Evolutionary conservation across 805 yeast species (phyloP).

Genomic region (Yamadazyma insecticola): DNA sequence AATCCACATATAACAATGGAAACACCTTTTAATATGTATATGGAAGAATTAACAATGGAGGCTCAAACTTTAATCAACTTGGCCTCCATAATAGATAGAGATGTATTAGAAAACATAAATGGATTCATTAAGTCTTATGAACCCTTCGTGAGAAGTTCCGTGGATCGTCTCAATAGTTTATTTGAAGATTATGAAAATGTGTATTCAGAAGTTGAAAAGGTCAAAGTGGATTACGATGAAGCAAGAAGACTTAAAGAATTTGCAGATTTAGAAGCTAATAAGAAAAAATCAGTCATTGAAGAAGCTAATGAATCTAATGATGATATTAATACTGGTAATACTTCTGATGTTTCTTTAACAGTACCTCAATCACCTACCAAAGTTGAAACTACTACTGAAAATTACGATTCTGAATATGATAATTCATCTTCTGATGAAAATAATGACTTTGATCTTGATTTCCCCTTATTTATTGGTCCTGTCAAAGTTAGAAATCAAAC

Average conservation of each 20-base stretch:
- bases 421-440: too few relatives aligned
- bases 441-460: slow-evolving; percentile 10
- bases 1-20: slow-evolving; percentile 5
- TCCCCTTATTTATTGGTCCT: slow-evolving; percentile 32
- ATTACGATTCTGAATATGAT: slow-evolving; percentile 1
- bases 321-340: slow-evolving; percentile 1
- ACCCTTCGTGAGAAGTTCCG: slow-evolving; percentile 21
- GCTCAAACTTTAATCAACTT: slow-evolving; percentile 18
- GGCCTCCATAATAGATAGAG: slow-evolving; percentile 30
- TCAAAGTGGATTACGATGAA: slow-evolving; percentile 27
- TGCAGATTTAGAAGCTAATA: slow-evolving; percentile 11
- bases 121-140: slow-evolving; percentile 32
- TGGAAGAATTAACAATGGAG: slow-evolving; percentile 19
- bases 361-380: too few relatives aligned
- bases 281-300: slow-evolving; percentile 1
- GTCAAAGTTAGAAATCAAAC: slow-evolving; percentile 11
- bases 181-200: slow-evolving; percentile 21
- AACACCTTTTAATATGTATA: slow-evolving; percentile 10
- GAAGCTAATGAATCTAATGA: slow-evolving; percentile 2
- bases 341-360: background rate
- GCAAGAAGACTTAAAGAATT: slow-evolving; percentile 29
- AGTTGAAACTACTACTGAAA: background rate
- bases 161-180: slow-evolving; percentile 19
- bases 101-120: slow-evolving; percentile 29
- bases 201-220: slow-evolving; percentile 22